Evolutionary conservation across 768 basidiomycete species (phyloP), one percentile per base, ranked within the genome.

Genomic region (Suillus tomentosus): DNA sequence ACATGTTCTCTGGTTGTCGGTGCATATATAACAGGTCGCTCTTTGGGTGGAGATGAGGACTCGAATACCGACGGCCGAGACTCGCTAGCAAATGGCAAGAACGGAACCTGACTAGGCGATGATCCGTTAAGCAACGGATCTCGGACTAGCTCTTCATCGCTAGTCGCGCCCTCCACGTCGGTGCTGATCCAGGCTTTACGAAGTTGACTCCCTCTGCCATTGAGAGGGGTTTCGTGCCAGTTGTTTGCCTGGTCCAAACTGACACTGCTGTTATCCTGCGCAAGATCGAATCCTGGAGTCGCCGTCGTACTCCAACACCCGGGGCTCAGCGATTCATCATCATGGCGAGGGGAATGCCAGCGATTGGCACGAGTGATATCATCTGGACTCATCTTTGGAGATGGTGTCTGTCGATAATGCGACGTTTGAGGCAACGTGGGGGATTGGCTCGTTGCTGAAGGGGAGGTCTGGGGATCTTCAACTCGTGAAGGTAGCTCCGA

Each of bases 281-380:
- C 54, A 19, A 70, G 60, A 48, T 73, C 79, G 53, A 82, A 78
- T 1, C 92, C 92, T 4, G 92, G 91, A 0, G 92, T 92, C 5
- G 91, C 90, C 14, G 84, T 82, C 0, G 88, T 92, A 67, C 89
- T 91, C 92, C 91, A 93, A 48, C 79, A 81, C 3, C 85, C 87
- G 34, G 87, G 85, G 19, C 80, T 85, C 15, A 77, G 74, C 5
- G 51, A 69, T n/a, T 70, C 73, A 54, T 67, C 80, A 72, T 64
- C 74, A 66, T 71, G 73, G 7, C 59, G 47, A 37, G 72, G 67
- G 1, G 71, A 70, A 55, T 64, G 70, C n/a, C 75, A 69, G 22
- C 61, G 70, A 63, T 77, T 72, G 27, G 75, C 72, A 14, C 71
- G 72, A 10, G 63, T 69, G 43, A 77, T 71, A 62, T 77, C 72